Evolutionary conservation across 768 basidiomycete genomes (phyloP), one percentile per base, ranked within the genome.

Genomic region (Floccularia luteovirens): DNA sequence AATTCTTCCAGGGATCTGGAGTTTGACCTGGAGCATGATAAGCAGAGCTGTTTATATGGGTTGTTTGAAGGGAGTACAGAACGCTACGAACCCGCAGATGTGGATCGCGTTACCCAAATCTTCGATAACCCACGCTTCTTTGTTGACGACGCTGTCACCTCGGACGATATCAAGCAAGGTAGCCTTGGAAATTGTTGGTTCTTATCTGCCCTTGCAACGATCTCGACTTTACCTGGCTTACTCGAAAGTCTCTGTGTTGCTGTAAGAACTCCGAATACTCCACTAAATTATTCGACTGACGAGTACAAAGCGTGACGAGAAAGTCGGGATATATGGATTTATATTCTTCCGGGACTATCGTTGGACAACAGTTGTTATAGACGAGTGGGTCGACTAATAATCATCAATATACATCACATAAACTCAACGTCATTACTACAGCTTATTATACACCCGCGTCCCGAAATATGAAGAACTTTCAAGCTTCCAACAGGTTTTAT

Each of bases 151-250:
- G 59, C 32, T 8, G 32, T 62, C 1, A 56, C 56, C 31, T 58
- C 57, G 2, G 59, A 60, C 33, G 69, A 70, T 43, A 60, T 70
- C 13, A 54, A 61, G 2, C 69, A 70, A 55, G 69, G 69, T n/a
- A 47, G 44, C 19, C 44, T 70, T 4, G 69, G 68, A 0, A 63
- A 72, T 44, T 72, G 69, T 44, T 72, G 67, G 67, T 69, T 72
- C 46, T 39, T 72, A 5, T 59, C 57, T 10, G 69, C 66, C 1
- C 40, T 70, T 13, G 57, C 67, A 4, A 66, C 63, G 5, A 56
- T 69, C 34, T 53, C 65, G 11, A 64, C 63, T 10, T 48, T 60
- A 2, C 47, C 58, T 4, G 67, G 63, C 0, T 49, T 70, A 16
- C 55, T 72, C 5, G 68, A 72, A 43, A 67, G 64, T 41, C 58